Conservation (phyloP, 768 basidiomycete genomes). For the Boletus rubropictus region DNA sequence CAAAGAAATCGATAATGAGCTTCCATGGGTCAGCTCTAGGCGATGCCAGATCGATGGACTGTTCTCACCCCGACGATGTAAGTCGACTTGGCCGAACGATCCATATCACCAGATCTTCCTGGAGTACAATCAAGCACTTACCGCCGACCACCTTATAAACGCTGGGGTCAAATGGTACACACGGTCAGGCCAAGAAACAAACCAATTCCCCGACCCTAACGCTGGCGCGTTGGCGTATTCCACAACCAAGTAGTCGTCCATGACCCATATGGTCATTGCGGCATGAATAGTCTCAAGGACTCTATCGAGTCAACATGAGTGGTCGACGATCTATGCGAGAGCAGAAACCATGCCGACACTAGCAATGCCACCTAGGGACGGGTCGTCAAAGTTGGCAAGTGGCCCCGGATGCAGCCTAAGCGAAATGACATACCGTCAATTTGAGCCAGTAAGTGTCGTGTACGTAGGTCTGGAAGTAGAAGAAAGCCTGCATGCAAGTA, state of each 20-base stretch:
- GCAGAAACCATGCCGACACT: constrained; percentile 7
- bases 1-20: constrained; percentile 26
- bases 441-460: constrained; percentile 18
- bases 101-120: neutral
- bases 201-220: constrained; percentile 19
- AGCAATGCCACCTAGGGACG: constrained; percentile 17
- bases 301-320: constrained; percentile 6
- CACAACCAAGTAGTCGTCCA: constrained; percentile 22
- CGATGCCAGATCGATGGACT: neutral
- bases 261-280: constrained; percentile 18
- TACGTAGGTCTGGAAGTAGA: constrained; percentile 24
- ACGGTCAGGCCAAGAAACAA: constrained; percentile 2
- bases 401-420: neutral
- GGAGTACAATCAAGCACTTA: constrained; percentile 5
- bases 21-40: constrained; percentile 6
- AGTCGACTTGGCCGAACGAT: constrained; percentile 9
- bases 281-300: constrained; percentile 21
- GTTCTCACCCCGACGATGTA: constrained; percentile 22
- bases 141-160: constrained; percentile 13
- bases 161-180: neutral
- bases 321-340: neutral
- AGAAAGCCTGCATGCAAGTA: constrained; percentile 26
- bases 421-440: constrained; percentile 13
- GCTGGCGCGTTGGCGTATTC: constrained; percentile 10
- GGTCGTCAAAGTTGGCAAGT: neutral